Conservation (phyloP, 1,284 basidiomycete genomes). For the Fistulinella cinereoalba region DNA sequence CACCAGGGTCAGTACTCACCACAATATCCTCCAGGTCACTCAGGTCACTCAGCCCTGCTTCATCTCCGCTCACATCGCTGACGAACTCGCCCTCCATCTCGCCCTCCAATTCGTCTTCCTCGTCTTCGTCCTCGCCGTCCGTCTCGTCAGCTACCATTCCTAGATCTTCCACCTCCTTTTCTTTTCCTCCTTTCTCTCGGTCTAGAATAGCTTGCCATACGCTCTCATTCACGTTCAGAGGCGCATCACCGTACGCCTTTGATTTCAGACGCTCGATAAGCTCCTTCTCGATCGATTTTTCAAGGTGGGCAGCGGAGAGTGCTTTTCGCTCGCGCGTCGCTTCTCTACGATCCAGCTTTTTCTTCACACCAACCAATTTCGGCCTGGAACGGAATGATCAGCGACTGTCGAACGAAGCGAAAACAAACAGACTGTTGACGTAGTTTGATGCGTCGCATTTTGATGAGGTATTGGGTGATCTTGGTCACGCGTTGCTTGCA, state of each 20-base stretch:
- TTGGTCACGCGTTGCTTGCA: slow-evolving; percentile 99
- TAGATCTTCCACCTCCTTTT: slow-evolving; percentile 46
- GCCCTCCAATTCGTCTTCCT: slow-evolving; percentile 49
- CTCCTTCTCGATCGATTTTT: slow-evolving; percentile 95
- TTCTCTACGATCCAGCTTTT: slow-evolving; percentile 96
- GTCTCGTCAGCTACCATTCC: slow-evolving; percentile 49
- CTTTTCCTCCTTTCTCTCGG: slow-evolving; percentile 59
- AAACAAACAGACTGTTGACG: slow-evolving; percentile 75
- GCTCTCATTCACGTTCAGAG: slow-evolving; percentile 96
- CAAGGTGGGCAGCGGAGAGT: slow-evolving; percentile 89
- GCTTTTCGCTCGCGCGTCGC: slow-evolving; percentile 93
- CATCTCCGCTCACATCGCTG: slow-evolving; percentile 74
- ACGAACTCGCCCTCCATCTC: slow-evolving; percentile 89
- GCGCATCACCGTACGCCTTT: slow-evolving; percentile 97
- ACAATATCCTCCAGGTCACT: slow-evolving; percentile 73
- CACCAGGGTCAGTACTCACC: slow-evolving; percentile 37
- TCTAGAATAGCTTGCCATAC: slow-evolving; percentile 94
- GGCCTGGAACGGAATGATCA: slow-evolving; percentile 53
- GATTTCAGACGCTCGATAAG: slow-evolving; percentile 92
- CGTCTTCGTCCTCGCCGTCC: slow-evolving; percentile 49
- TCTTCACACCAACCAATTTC: slow-evolving; percentile 92
- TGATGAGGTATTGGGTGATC: slow-evolving; percentile 99
- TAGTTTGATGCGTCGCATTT: slow-evolving; percentile 89
- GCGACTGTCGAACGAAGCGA: slow-evolving; percentile 4
- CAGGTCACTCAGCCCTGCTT: slow-evolving; percentile 63